Percentiles rank a stretch among this genome's conserved stretches.
Evolutionary conservation across 2,329 filamentous ascomycete genomes (phyloP).

Genomic region (Fusarium tanahbumbuense): DNA sequence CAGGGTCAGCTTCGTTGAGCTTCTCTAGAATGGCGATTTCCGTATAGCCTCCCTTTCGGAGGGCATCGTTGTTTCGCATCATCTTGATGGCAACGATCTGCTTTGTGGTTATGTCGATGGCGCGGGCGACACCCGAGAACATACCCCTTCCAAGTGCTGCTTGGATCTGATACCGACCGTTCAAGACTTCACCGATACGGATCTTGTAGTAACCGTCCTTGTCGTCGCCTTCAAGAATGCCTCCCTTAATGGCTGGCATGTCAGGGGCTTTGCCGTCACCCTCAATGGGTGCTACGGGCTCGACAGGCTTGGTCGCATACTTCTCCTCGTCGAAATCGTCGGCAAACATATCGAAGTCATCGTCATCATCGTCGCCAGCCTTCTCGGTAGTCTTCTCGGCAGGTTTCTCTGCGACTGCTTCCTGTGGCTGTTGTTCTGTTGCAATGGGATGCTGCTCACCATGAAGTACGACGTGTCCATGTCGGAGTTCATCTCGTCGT

Average conservation of each 20-base stretch:
- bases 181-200: slow-evolving; percentile 88
- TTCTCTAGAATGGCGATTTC: slow-evolving; percentile 94
- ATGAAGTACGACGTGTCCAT: slow-evolving; percentile 65
- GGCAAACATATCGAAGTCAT: slow-evolving; percentile 86
- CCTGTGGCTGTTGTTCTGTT: slow-evolving; percentile 43
- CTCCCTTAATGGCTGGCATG: slow-evolving; percentile 73
- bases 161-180: slow-evolving; percentile 89
- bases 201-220: slow-evolving; percentile 97
- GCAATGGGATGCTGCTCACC: slow-evolving; percentile 54
- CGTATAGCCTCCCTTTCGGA: slow-evolving; percentile 90
- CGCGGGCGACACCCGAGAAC: slow-evolving; percentile 95
- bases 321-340: slow-evolving; percentile 78
- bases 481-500: slow-evolving; percentile 73
- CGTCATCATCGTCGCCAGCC: slow-evolving; percentile 61
- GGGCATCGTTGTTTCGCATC: slow-evolving; percentile 94
- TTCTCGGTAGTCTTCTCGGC: slow-evolving; percentile 29
- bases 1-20: slow-evolving; percentile 84
- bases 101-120: slow-evolving; percentile 79
- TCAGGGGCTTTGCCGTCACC: slow-evolving; percentile 60
- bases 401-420: slow-evolving; percentile 44
- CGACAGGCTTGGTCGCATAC: slow-evolving; percentile 64
- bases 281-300: slow-evolving; percentile 51
- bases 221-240: slow-evolving; percentile 92
- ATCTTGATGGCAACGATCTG: slow-evolving; percentile 95
- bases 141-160: slow-evolving; percentile 91